These are phyloP conservation scores for Anthracocystis panici-leucophaei DNA, from an alignment of 1,284 basidiomycete species.

Conservation along the genomic window DNA sequence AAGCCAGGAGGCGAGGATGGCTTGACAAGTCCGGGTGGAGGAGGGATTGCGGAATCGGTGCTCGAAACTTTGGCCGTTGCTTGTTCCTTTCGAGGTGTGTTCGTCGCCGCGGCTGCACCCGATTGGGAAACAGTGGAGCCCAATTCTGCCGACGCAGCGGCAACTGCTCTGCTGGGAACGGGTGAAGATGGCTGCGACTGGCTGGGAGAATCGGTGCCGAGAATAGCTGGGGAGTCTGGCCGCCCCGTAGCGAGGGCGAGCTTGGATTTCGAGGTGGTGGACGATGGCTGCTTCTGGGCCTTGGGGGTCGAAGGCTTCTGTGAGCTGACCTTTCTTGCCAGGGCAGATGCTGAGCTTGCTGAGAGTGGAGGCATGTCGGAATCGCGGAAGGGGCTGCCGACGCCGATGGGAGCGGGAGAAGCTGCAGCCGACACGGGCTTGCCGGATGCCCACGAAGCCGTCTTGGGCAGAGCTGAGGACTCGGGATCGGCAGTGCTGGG, in stretches of 20 bases:
- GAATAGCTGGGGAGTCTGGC: slow-evolving; percentile 41
- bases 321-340: slow-evolving; percentile 48
- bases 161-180: slow-evolving; percentile 42
- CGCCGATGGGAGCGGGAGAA: slow-evolving; percentile 37
- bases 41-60: slow-evolving; percentile 20
- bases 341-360: slow-evolving; percentile 44
- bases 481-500: slow-evolving; percentile 39
- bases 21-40: slow-evolving; percentile 63
- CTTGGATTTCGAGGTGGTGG: slow-evolving; percentile 26
- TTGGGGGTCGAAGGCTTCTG: slow-evolving; percentile 48
- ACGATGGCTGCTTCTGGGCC: slow-evolving; percentile 35
- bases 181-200: slow-evolving; percentile 43
- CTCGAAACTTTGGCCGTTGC: slow-evolving; percentile 10
- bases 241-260: slow-evolving; percentile 30
- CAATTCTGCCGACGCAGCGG: slow-evolving; percentile 16
- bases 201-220: slow-evolving; percentile 39
- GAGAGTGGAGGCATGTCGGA: slow-evolving; percentile 62
- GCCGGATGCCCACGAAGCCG: slow-evolving; percentile 67
- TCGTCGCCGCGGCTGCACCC: slow-evolving; percentile 5
- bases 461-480: slow-evolving; percentile 66
- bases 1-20: slow-evolving; percentile 43
- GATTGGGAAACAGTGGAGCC: background rate
- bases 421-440: slow-evolving; percentile 44
- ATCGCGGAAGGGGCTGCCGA: slow-evolving; percentile 55
- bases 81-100: slow-evolving; percentile 20